A percentile compares a stretch with the other conserved stretches of the same genome.
phyloP scores from a whole-genome alignment of 139 green algal species.

The Haematococcus sp. region DNA sequence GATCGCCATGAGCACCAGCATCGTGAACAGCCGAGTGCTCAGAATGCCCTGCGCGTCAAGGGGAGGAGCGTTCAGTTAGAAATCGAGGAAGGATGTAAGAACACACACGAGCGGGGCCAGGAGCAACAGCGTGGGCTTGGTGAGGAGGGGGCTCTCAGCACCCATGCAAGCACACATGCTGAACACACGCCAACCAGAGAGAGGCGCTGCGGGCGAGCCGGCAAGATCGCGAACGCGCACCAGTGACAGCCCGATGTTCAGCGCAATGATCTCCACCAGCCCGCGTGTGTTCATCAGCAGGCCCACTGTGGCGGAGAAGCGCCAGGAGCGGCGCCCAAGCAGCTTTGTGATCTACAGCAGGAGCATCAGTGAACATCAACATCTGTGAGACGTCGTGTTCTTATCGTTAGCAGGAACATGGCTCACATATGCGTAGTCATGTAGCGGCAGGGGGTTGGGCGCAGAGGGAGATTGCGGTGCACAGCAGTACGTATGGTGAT shows the following conservation, averaged over 20 bases:
- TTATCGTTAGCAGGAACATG: no score
- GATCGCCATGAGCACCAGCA: constrained; percentile 33
- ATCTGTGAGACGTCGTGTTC: no score
- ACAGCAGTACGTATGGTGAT: background rate
- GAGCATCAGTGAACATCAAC: no score
- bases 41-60: constrained; percentile 19
- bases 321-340: constrained; percentile 6
- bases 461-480: background rate
- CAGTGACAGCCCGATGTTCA: constrained; percentile 24
- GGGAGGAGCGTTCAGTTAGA: background rate
- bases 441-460: no score
- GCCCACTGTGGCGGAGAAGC: constrained; percentile 19
- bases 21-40: constrained; percentile 22
- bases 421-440: no score
- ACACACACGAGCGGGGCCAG: background rate
- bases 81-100: background rate
- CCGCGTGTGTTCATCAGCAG: constrained; percentile 34
- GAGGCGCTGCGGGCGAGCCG: no score
- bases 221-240: no score
- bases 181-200: background rate
- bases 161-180: background rate
- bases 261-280: constrained; percentile 30
- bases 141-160: background rate
- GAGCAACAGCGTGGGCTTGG: no score
- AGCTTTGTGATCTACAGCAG: background rate